Conservation (phyloP, 768 basidiomycete species). For the Sutorius australiensis region DNA sequence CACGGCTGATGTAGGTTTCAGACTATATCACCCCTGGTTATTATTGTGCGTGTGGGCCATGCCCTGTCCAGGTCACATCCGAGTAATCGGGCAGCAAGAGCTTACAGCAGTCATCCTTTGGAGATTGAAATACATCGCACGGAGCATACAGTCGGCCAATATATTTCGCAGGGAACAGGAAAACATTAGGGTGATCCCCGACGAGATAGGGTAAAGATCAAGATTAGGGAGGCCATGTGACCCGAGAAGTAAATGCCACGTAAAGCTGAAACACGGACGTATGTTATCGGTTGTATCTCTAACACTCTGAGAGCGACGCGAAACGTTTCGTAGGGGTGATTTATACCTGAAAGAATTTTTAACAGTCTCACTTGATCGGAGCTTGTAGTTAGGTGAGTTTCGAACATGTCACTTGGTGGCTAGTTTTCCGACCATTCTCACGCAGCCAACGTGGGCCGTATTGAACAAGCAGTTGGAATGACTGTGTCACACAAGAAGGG, state of each 20-base stretch:
- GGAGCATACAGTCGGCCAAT: neutral
- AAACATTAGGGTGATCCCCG: neutral
- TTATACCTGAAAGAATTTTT: neutral
- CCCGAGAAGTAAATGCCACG: neutral
- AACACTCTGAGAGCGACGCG: neutral
- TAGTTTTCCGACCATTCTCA: neutral
- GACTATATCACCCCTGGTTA: constrained; percentile 20
- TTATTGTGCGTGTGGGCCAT: constrained; percentile 17
- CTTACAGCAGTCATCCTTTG: neutral
- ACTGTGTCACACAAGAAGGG: neutral
- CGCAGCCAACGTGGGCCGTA: neutral
- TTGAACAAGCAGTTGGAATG: too few species aligned
- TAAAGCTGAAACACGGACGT: neutral
- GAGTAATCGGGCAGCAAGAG: neutral
- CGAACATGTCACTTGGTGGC: neutral
- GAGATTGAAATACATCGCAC: constrained; percentile 1
- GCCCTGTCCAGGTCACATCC: neutral
- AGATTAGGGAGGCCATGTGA: neutral
- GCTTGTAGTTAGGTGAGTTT: neutral
- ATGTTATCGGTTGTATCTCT: too few species aligned
- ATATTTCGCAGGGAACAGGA: neutral
- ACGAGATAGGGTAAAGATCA: neutral
- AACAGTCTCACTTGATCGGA: neutral
- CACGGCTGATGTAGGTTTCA: neutral
- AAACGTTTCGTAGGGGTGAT: neutral